Evolutionary conservation across 1,284 basidiomycete species (phyloP), one percentile per base, ranked within the genome.

Genomic region (Boletus sp.): DNA sequence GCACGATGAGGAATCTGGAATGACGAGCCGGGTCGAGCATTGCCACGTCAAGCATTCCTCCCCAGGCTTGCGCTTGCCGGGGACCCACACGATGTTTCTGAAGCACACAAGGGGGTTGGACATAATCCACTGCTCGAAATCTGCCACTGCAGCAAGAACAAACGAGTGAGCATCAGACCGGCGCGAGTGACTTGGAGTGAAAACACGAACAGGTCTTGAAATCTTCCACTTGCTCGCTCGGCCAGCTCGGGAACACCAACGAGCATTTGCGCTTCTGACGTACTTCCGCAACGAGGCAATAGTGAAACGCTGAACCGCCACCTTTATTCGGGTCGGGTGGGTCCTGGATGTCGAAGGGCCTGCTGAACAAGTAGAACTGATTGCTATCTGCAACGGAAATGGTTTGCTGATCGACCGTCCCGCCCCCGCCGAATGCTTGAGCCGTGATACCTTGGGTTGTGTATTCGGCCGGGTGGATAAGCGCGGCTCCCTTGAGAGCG

Each of bases 11-110:
- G 50, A n/a, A 6, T 49, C 29, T 0, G 53, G 46, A 10, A 55
- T 44, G 13, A 16, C 14, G 20, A 54, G 51, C 5, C 12, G 26
- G 4, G 46, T 50, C 2, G 3, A 12, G 41, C 46, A 56, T 4
- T 14, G 5, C 55, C 44, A 54, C 9, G 26, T 38, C 25, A 22
- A 46, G 29, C 17, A 43, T 0, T 20, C 1, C 1, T 30, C 43
- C 7, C 40, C 25, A 9, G 49, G 46, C 10, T 26, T 26, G 30
- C 37, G 53, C 2, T 17, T 17, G 27, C 22, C 17, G 10, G 44
- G n/a, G n/a, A n/a, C n/a, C n/a, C n/a, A n/a, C n/a, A n/a, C n/a
- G 2, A 55, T 27, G 30, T 57, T 56, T 16, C 51, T 45, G 20
- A 4, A 37, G 32, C 42, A 48, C 22, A 41, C 39, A 1, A 48